Evolutionary conservation across 2,329 filamentous ascomycete species (phyloP).

Genomic region (Colletotrichum sp.): DNA sequence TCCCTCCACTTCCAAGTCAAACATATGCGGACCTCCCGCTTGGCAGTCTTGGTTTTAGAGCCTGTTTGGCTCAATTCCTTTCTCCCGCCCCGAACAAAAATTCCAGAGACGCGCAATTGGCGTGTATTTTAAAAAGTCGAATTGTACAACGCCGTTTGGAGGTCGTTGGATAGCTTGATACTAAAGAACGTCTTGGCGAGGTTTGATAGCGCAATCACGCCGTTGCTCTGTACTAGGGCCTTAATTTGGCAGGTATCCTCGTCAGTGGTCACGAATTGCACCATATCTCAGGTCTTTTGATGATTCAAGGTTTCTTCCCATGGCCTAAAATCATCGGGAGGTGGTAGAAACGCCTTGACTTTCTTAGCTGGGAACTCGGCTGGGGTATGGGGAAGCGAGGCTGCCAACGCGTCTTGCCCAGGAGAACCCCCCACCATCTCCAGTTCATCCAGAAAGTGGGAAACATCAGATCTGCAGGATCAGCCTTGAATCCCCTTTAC

Average conservation of each 20-base stretch:
- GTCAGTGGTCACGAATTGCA: background rate
- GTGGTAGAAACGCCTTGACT: background rate
- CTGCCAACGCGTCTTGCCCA: background rate
- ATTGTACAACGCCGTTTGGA: background rate
- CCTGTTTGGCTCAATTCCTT: background rate
- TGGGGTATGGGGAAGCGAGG: background rate
- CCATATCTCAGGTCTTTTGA: background rate
- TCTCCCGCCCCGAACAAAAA: background rate
- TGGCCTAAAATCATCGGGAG: background rate
- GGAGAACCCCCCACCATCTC: background rate
- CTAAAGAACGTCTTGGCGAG: background rate
- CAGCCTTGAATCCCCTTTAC: background rate
- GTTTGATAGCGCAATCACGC: background rate
- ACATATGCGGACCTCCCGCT: conserved; percentile 1
- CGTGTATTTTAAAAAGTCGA: background rate
- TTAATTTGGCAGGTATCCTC: background rate
- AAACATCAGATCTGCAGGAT: background rate
- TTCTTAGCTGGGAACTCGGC: background rate
- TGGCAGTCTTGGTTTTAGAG: background rate
- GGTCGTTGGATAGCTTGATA: background rate
- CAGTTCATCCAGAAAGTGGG: background rate
- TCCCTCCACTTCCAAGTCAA: conserved; percentile 10
- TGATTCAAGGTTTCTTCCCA: background rate
- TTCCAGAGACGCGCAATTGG: background rate
- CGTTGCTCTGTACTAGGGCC: background rate